Percentiles rank a stretch among this genome's conserved stretches.
These are phyloP conservation scores for Calocybe gangraenosa DNA, from an alignment of 768 basidiomycete species.

Conservation along the genomic window DNA sequence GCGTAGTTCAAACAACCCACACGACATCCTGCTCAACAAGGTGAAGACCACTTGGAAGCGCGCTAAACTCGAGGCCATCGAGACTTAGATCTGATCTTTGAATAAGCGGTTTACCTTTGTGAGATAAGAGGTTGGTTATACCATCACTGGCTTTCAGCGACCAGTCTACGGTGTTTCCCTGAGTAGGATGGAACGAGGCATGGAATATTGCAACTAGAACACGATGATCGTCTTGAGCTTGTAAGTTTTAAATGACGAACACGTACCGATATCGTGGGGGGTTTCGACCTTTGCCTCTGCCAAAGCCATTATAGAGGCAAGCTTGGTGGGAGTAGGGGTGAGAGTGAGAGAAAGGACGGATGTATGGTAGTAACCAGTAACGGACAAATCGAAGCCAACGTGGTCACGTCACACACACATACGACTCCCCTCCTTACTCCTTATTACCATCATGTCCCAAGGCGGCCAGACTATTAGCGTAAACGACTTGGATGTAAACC, in stretches of 20 bases:
- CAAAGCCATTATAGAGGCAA: too few relatives aligned
- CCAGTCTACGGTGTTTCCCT: conserved; percentile 81
- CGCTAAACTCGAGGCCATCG: conserved; percentile 74
- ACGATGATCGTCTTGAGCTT: neutral
- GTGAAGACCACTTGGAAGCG: conserved; percentile 79
- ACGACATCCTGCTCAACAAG: conserved; percentile 75
- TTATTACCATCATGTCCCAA: conserved; percentile 36
- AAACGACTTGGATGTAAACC: conserved; percentile 77
- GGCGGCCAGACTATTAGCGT: conserved; percentile 72
- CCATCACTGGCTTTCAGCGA: conserved; percentile 67
- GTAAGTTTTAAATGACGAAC: neutral
- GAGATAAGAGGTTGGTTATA: conserved; percentile 21
- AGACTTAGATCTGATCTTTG: conserved; percentile 55
- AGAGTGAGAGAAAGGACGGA: too few relatives aligned
- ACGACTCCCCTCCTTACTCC: conserved; percentile 11
- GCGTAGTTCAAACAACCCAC: conserved; percentile 35
- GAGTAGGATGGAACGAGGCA: conserved; percentile 79
- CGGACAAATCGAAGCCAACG: neutral
- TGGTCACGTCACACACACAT: conserved; percentile 9
- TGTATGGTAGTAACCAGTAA: too few relatives aligned
- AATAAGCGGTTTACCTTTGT: neutral
- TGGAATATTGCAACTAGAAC: conserved; percentile 78
- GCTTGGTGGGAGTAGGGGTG: too few relatives aligned
- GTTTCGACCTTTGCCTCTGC: neutral
- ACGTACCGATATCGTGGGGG: conserved; percentile 55